Conservation (phyloP, 2,329 filamentous ascomycete species). For the Nemania bipapillata region DNA sequence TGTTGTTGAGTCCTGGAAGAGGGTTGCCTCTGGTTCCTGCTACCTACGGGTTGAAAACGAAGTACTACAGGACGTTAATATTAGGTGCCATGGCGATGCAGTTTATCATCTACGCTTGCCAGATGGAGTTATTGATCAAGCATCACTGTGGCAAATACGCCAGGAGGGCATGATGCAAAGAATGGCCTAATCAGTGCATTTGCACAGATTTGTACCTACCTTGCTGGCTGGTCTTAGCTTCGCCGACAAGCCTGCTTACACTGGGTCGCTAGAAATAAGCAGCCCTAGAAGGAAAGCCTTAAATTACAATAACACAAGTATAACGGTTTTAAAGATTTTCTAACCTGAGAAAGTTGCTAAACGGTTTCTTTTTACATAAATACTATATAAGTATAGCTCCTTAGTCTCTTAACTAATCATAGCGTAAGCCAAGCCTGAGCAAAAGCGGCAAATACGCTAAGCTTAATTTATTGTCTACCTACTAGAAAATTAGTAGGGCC, state of each 20-base stretch:
- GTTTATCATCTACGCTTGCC: conserved; percentile 20
- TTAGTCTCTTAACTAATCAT: neutral
- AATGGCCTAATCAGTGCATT: conserved; percentile 22
- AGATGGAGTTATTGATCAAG: conserved; percentile 17
- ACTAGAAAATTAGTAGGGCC: neutral
- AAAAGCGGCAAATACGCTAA: neutral
- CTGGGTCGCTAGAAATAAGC: conserved; percentile 4
- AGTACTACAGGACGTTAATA: conserved; percentile 9
- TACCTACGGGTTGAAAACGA: conserved; percentile 11
- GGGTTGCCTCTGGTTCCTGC: conserved; percentile 10
- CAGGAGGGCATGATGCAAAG: conserved; percentile 19
- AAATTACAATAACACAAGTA: too few relatives aligned
- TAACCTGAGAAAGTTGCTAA: too few relatives aligned
- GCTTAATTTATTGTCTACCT: neutral
- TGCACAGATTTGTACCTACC: conserved; percentile 18
- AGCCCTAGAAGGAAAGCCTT: conserved; percentile 1
- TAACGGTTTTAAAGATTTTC: too few relatives aligned
- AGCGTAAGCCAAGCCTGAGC: neutral
- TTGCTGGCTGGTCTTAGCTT: conserved; percentile 8
- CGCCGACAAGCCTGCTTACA: conserved; percentile 9
- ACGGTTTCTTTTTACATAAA: neutral
- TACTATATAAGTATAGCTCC: neutral
- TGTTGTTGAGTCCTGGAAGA: conserved; percentile 16
- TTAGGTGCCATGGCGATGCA: conserved; percentile 17
- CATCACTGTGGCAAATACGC: conserved; percentile 20